phyloP scores from a whole-genome alignment of 768 basidiomycete genomes.

The Mycena indigotica region DNA sequence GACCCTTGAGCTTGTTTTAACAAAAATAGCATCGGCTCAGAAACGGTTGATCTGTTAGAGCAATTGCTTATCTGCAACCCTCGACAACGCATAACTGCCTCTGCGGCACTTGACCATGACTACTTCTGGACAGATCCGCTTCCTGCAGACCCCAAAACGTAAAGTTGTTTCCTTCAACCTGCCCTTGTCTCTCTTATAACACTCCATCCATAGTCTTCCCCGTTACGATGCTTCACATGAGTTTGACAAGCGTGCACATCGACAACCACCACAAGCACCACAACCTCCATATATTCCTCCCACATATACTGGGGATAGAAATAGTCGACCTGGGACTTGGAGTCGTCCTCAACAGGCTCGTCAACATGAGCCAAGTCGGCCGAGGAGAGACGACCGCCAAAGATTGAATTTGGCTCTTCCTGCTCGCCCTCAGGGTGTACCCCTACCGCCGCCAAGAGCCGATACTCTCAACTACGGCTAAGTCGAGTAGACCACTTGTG shows the following conservation, averaged over 20 bases:
- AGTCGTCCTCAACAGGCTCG: neutral
- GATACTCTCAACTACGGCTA: neutral
- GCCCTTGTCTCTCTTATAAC: too few species aligned
- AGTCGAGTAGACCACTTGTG: neutral
- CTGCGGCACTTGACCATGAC: conserved; percentile 85
- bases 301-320: neutral
- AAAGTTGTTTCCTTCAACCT: conserved; percentile 30
- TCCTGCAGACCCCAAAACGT: conserved; percentile 85
- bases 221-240: conserved; percentile 83
- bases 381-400: neutral
- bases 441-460: neutral
- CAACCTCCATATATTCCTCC: conserved; percentile 7
- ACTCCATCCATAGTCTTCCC: conserved; percentile 60
- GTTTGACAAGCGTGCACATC: conserved; percentile 73
- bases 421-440: neutral
- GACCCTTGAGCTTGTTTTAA: conserved; percentile 7
- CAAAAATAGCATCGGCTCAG: conserved; percentile 58
- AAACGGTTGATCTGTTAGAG: conserved; percentile 82
- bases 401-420: neutral
- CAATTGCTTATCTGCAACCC: conserved; percentile 85
- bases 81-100: conserved; percentile 77
- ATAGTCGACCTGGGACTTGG: neutral
- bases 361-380: neutral
- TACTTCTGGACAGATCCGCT: conserved; percentile 94
- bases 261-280: conserved; percentile 35